These are phyloP conservation scores for Vanrija pseudolonga DNA, from an alignment of 1,284 basidiomycete species.

Conservation along the genomic window DNA sequence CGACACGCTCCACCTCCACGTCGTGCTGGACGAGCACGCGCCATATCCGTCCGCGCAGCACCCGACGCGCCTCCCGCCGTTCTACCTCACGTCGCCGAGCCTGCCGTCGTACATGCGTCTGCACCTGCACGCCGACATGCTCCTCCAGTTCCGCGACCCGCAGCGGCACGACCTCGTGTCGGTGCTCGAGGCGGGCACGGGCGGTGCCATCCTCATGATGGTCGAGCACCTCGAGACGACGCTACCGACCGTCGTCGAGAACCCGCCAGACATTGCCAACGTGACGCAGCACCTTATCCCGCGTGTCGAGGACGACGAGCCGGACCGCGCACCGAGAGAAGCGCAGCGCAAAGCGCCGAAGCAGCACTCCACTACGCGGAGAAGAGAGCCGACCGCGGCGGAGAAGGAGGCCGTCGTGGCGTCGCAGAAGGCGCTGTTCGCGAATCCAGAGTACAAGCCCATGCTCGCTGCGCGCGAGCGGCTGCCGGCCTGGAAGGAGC, in stretches of 20 bases:
- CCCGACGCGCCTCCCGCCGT: constrained; percentile 59
- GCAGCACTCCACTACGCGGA: constrained; percentile 8
- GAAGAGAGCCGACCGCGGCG: constrained; percentile 55
- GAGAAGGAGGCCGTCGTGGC: constrained; percentile 59
- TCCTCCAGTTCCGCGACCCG: constrained; percentile 55
- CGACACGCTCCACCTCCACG: constrained; percentile 60
- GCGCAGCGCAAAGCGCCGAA: not conserved
- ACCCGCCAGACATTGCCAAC: constrained; percentile 65
- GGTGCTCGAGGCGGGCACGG: constrained; percentile 62
- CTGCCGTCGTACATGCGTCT: constrained; percentile 80
- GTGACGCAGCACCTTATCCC: constrained; percentile 65
- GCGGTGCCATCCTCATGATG: constrained; percentile 68
- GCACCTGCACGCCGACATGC: constrained; percentile 67
- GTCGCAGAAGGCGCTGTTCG: constrained; percentile 52
- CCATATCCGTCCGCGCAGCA: constrained; percentile 56
- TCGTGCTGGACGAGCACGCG: constrained; percentile 59
- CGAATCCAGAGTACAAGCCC: constrained; percentile 56
- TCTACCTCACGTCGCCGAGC: constrained; percentile 69
- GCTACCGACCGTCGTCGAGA: constrained; percentile 62
- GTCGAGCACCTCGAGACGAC: constrained; percentile 70
- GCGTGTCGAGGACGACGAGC: constrained; percentile 22
- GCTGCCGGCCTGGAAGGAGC: constrained; percentile 72
- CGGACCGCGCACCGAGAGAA: constrained; percentile 8
- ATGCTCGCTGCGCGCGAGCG: constrained; percentile 60
- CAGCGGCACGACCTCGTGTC: constrained; percentile 53